Percentiles rank a stretch among this genome's conserved stretches.
Conservation (phyloP, 1,284 basidiomycete species). For the Boletus smithii region DNA sequence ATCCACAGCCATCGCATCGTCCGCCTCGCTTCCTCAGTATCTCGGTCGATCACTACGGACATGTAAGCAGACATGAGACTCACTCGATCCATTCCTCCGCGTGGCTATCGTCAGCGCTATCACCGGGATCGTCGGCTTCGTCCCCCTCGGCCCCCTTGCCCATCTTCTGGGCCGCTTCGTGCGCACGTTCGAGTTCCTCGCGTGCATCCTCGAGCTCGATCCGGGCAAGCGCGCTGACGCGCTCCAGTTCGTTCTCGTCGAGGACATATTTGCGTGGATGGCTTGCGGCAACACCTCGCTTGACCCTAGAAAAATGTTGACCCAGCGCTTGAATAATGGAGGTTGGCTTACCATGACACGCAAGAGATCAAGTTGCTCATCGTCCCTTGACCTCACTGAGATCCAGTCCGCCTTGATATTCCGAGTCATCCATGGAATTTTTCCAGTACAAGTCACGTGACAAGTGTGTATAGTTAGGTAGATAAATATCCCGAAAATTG, state of each 20-base stretch:
- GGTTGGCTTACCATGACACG: constrained; percentile 42
- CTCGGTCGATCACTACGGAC: constrained; percentile 30
- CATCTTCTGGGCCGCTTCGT: constrained; percentile 74
- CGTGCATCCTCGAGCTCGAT: constrained; percentile 88
- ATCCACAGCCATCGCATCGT: constrained; percentile 66
- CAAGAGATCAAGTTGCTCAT: constrained; percentile 76
- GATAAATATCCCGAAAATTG: neutral
- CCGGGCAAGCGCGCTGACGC: constrained; percentile 85
- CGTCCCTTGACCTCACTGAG: constrained; percentile 8
- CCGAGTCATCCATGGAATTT: constrained; percentile 9
- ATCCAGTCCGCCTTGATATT: neutral
- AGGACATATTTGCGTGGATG: constrained; percentile 89
- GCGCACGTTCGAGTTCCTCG: constrained; percentile 79
- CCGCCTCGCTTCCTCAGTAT: constrained; percentile 45
- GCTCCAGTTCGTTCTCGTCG: constrained; percentile 70
- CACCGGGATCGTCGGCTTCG: constrained; percentile 59
- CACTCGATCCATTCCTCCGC: constrained; percentile 86
- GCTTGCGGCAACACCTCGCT: constrained; percentile 47
- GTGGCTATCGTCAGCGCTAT: constrained; percentile 42
- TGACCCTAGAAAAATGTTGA: constrained; percentile 58
- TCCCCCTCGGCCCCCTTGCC: constrained; percentile 56
- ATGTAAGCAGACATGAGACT: constrained; percentile 38
- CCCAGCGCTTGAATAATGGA: neutral
- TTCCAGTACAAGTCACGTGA: constrained; percentile 22
- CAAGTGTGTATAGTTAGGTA: neutral